Evolutionary conservation across 2,329 filamentous ascomycete genomes (phyloP).

Genomic region (Aspergillus flavus): DNA sequence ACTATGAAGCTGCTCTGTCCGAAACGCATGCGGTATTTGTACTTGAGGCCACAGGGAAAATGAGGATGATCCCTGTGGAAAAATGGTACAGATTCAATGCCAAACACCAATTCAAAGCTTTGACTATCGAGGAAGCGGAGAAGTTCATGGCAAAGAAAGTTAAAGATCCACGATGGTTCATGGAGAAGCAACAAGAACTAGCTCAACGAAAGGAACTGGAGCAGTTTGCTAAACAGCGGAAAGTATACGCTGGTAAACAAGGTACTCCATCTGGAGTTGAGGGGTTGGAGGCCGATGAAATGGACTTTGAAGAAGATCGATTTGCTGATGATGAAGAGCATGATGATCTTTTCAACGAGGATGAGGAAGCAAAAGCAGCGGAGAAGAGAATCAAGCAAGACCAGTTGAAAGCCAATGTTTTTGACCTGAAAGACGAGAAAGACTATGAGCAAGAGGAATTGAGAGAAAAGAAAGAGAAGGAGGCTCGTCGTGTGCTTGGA

Average conservation of each 20-base stretch:
- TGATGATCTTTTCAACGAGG: slow-evolving; percentile 74
- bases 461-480: slow-evolving; percentile 64
- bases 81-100: slow-evolving; percentile 79
- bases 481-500: slow-evolving; percentile 69
- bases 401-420: slow-evolving; percentile 85
- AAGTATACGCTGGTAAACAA: slow-evolving; percentile 49
- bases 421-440: slow-evolving; percentile 74
- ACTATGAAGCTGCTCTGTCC: slow-evolving; percentile 85
- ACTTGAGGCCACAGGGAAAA: slow-evolving; percentile 68
- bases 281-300: slow-evolving; percentile 63
- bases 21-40: slow-evolving; percentile 78
- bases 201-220: slow-evolving; percentile 62
- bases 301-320: slow-evolving; percentile 70
- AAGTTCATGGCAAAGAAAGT: slow-evolving; percentile 78
- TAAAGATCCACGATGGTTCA: slow-evolving; percentile 77
- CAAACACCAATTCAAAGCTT: slow-evolving; percentile 66
- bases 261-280: slow-evolving; percentile 48
- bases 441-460: slow-evolving; percentile 70
- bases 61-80: slow-evolving; percentile 87
- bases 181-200: slow-evolving; percentile 60
- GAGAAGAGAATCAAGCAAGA: slow-evolving; percentile 75
- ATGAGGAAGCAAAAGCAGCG: slow-evolving; percentile 75
- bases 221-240: slow-evolving; percentile 52
- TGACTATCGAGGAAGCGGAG: slow-evolving; percentile 83
- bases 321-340: slow-evolving; percentile 91